Base-by-base conservation (phyloP, 2,329 filamentous ascomycete species). In the Xylariomycetidae sp. region DNA sequence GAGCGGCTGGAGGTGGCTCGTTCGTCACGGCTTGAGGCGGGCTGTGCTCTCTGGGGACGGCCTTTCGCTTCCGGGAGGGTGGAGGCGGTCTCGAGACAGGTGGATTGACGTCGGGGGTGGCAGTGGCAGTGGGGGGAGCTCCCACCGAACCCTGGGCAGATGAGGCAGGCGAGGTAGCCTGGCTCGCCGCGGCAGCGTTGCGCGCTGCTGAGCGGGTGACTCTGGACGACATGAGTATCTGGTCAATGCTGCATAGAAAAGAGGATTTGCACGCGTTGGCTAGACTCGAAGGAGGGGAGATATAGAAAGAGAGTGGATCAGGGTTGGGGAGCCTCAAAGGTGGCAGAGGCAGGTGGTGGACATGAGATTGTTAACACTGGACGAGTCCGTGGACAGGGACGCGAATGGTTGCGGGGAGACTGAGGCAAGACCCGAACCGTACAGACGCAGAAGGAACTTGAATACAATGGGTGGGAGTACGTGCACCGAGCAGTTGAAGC, bases 121-220 rank as follows among this genome's bases (percentile, higher is more conserved):
- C 53, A 50, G 61, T 52, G 50, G 66, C 56, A 44, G 64, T 56
- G 47, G 65, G 53, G 45, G 62, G 54, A 44, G 64, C 56, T 48
- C 58, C 54, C 47, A 58, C 50, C 42, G 60, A 44, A 49, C 62
- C 46, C 53, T 64, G 57, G 55, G 63, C 53, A 43, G 56, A 51
- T 52, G 60, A 49, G 30, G 53, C 8, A 29, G 67, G 58, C 53
- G 66, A 64, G 49, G 64, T 66, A 64, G 67, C 65, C 57, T 68
- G 69, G 57, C 63, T 76, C 59, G 85, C 82, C 70, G 85, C 85
- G 76, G 85, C 83, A 69, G 85, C 85, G 76, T 86, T 81, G 72
- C 88, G 88, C 70, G 89, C 84, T 64, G 89, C 83, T 56, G 89
- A 92, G 72, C 90, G 87, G 73, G 90, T 95, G 56, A 92, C 81